Evolutionary conservation across 2,329 filamentous ascomycete species (phyloP).

Genomic region (Lasiodiplodia sp.): DNA sequence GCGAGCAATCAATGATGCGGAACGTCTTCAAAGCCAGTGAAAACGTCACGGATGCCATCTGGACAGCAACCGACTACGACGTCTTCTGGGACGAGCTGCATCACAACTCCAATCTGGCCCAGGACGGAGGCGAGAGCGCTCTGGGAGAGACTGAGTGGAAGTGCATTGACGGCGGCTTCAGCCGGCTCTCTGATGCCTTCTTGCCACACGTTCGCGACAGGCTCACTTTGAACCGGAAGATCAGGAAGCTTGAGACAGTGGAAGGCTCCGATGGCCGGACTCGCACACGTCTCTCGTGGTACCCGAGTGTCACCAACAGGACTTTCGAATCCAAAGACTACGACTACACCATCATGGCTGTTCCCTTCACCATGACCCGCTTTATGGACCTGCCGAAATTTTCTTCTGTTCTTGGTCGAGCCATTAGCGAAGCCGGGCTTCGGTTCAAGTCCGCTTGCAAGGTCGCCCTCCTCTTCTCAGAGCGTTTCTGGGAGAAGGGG

Average conservation of each 20-base stretch:
- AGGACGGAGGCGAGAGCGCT: neutral
- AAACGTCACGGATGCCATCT: slow-evolving; percentile 16
- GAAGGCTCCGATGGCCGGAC: neutral
- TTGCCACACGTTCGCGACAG: slow-evolving; percentile 7
- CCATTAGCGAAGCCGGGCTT: slow-evolving; percentile 12
- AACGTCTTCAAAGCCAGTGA: slow-evolving; percentile 17
- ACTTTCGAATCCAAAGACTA: slow-evolving; percentile 6
- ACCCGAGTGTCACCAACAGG: neutral
- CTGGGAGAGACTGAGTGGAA: slow-evolving; percentile 3
- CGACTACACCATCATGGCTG: slow-evolving; percentile 17
- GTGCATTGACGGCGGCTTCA: slow-evolving; percentile 24
- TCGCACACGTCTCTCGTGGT: slow-evolving; percentile 18
- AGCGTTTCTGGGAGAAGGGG: slow-evolving; percentile 9
- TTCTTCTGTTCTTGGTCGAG: slow-evolving; percentile 1
- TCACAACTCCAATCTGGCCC: slow-evolving; percentile 22
- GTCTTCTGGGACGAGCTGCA: slow-evolving; percentile 22
- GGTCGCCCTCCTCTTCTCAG: slow-evolving; percentile 8
- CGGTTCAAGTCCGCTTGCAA: slow-evolving; percentile 23
- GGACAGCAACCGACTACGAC: slow-evolving; percentile 23
- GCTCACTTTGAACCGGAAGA: slow-evolving; percentile 6
- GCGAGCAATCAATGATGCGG: slow-evolving; percentile 18
- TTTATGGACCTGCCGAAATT: slow-evolving; percentile 19
- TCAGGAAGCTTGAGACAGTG: neutral
- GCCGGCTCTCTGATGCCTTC: slow-evolving; percentile 11
- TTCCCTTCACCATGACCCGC: slow-evolving; percentile 22